phyloP scores from a whole-genome alignment of 495 filamentous ascomycete genomes.

The Haplographium delicatum region DNA sequence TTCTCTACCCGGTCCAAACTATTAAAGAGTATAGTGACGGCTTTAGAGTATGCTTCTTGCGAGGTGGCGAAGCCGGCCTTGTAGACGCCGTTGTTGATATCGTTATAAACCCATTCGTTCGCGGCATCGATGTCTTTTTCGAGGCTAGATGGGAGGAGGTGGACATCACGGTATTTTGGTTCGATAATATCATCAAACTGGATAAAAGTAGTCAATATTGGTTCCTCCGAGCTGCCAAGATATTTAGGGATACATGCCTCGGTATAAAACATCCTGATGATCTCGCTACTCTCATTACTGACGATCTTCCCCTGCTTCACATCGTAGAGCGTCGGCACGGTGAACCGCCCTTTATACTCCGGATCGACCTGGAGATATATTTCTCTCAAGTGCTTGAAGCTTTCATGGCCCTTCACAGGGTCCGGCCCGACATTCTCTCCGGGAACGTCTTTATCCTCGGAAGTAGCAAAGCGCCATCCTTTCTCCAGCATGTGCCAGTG shows the following conservation, averaged over 20 bases:
- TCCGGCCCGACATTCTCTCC: constrained; percentile 47
- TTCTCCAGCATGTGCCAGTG: constrained; percentile 60
- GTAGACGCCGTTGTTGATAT: constrained; percentile 45
- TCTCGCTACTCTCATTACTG: constrained; percentile 82
- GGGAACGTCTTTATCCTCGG: constrained; percentile 53
- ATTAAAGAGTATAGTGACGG: constrained; percentile 61
- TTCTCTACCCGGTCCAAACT: constrained; percentile 67
- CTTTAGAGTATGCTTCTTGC: constrained; percentile 71
- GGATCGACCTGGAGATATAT: constrained; percentile 67
- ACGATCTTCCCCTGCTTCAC: constrained; percentile 67
- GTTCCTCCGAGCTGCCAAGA: neutral
- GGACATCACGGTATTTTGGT: constrained; percentile 50
- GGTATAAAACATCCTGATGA: constrained; percentile 64
- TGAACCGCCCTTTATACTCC: constrained; percentile 68
- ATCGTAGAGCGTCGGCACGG: constrained; percentile 77
- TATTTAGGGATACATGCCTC: constrained; percentile 25
- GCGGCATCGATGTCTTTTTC: constrained; percentile 61
- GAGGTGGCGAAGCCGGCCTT: constrained; percentile 47
- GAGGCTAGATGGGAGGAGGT: constrained; percentile 59
- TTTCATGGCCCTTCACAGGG: constrained; percentile 58
- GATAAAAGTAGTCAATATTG: neutral
- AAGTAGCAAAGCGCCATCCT: constrained; percentile 77
- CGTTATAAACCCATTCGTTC: constrained; percentile 74
- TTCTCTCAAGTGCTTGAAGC: constrained; percentile 53
- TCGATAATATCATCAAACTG: constrained; percentile 69